These are phyloP conservation scores for Citeromyces matritensis DNA, from an alignment of 805 yeast genomes.

Conservation along the genomic window DNA sequence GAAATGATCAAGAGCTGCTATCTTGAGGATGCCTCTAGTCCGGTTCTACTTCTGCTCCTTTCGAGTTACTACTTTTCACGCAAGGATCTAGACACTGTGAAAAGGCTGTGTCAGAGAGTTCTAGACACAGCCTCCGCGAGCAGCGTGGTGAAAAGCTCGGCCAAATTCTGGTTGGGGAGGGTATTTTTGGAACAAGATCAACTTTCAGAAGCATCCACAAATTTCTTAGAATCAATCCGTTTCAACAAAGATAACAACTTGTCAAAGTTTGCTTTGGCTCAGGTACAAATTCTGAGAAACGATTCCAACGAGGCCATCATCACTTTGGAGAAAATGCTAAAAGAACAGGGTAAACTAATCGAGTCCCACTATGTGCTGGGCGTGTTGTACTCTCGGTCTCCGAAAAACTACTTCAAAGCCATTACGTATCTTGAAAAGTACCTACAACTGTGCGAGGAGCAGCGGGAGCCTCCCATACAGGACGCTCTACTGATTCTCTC, in stretches of 20 bases:
- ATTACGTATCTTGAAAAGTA: constrained; percentile 56
- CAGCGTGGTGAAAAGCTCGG: constrained; percentile 35
- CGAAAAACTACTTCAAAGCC: constrained; percentile 27
- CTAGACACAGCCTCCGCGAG: constrained; percentile 15
- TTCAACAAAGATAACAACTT: constrained; percentile 48
- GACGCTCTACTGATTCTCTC: constrained; percentile 61
- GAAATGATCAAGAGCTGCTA: constrained; percentile 25
- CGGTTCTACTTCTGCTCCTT: constrained; percentile 49
- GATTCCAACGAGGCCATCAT: constrained; percentile 73
- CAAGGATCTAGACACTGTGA: constrained; percentile 40
- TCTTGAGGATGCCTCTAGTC: constrained; percentile 27
- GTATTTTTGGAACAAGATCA: constrained; percentile 47
- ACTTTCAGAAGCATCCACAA: constrained; percentile 52
- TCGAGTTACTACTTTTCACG: constrained; percentile 63
- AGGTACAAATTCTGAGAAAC: constrained; percentile 63
- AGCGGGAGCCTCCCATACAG: constrained; percentile 40
- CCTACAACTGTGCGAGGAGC: constrained; percentile 40
- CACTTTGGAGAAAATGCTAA: constrained; percentile 63
- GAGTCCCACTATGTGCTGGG: constrained; percentile 75
- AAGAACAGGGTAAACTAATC: constrained; percentile 48
- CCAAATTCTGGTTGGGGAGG: constrained; percentile 78
- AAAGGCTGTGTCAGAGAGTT: constrained; percentile 38
- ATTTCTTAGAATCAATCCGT: constrained; percentile 59
- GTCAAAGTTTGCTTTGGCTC: constrained; percentile 75
- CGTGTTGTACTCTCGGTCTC: constrained; percentile 41